Conservation (phyloP, 1,139 yeast genomes). For the Cylindricascospora bacillispora region DNA sequence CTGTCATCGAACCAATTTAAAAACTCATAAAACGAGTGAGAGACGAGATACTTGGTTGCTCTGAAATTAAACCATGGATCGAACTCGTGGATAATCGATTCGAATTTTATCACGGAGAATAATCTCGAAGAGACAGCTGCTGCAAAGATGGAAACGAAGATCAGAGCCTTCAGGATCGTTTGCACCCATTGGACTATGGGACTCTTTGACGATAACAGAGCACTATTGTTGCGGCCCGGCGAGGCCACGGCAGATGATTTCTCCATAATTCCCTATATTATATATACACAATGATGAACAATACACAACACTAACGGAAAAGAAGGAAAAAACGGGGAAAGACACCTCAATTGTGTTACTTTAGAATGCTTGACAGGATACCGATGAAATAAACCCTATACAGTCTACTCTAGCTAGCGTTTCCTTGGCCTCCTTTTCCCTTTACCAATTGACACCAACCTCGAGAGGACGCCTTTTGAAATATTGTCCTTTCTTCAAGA, state of each 20-base stretch:
- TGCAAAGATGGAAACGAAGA: constrained; percentile 62
- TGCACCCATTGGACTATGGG: constrained; percentile 13
- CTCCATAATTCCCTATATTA: neutral
- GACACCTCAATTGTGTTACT: too few relatives aligned
- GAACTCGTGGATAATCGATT: constrained; percentile 94
- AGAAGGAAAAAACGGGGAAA: too few relatives aligned
- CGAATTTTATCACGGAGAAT: constrained; percentile 73
- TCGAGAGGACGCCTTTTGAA: too few relatives aligned
- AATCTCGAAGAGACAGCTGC: constrained; percentile 88
- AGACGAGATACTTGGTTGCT: constrained; percentile 82
- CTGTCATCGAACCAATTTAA: constrained; percentile 98
- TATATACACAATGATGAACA: too few relatives aligned
- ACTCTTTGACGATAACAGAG: constrained; percentile 2
- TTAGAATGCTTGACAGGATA: too few relatives aligned
- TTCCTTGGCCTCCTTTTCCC: too few relatives aligned
- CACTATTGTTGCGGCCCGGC: neutral
- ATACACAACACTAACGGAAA: too few relatives aligned
- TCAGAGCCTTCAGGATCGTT: constrained; percentile 42
- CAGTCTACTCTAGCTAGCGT: too few relatives aligned
- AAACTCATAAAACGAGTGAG: constrained; percentile 77
- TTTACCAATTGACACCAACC: too few relatives aligned
- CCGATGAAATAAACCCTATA: too few relatives aligned
- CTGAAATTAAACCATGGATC: constrained; percentile 99
- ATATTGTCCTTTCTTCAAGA: too few relatives aligned
- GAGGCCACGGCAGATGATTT: neutral